Evolutionary conservation across 176 grass and related monocot genomes (phyloP), one percentile per base, ranked within the genome.

Genomic region (Oryza longistaminata): DNA sequence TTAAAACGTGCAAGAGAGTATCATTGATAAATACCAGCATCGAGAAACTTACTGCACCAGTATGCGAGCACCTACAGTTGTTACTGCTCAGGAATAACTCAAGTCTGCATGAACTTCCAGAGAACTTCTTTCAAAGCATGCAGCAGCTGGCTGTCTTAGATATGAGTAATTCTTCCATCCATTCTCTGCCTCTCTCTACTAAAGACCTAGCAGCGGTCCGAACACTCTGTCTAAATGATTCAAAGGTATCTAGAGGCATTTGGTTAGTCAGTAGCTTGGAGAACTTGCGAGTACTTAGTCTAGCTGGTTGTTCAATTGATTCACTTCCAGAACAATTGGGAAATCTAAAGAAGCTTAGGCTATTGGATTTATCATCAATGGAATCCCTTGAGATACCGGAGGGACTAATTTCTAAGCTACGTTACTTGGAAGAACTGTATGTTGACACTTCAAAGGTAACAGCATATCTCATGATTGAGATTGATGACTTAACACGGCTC

Each of bases 291-390:
- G 61, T 81, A 70, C 68, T 87, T 73, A 27, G 52, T 12, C 52
- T 80, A 44, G 25, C 43, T 40, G 14, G 68, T 14, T 81, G 13
- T 12, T 2, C 9, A 9, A 68, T 75, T 45, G 50, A 16, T 17
- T 21, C 19, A 11, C 65, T 87, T 39, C 85, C 85, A 16, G 46
- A 82, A 31, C 29, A 75, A 31, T 75, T 76, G 25, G 43, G 40
- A 25, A 43, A 21, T 10, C 40, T 82, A 49, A 21, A 62, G 6
- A 87, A 76, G n/a, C 25, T 87, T 27, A 87, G 67, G 17, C 85
- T 82, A 13, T 61, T 87, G 78, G 85, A 87, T n/a, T 26, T 82
- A 31, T 87, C 85, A 66, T 6, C 64, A 3, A 75, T 43, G 1
- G 22, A 9, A 22, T 48, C 60, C 13, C 85, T 76, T 48, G 33